A percentile compares a stretch with the other conserved stretches of the same genome.
These are phyloP conservation scores for Thelephora aurantiotincta DNA, from an alignment of 768 basidiomycete genomes.

Conservation along the genomic window DNA sequence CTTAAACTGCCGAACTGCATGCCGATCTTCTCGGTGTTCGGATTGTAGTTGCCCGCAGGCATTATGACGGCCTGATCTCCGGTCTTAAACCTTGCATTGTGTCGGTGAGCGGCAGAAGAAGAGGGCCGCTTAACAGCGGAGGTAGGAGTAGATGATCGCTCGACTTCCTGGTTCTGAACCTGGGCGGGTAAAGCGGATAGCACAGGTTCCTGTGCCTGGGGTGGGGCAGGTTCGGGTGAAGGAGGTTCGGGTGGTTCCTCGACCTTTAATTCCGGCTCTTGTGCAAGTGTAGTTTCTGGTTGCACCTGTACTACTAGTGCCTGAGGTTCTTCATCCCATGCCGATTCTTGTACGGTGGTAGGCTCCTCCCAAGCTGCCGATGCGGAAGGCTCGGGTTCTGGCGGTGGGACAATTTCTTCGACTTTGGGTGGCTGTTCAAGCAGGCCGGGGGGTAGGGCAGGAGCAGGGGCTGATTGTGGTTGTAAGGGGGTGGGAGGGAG, in stretches of 20 bases:
- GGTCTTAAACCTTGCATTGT: conserved; percentile 51
- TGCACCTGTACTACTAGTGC: conserved; percentile 4
- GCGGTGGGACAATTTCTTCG: conserved; percentile 6
- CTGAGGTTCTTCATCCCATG: conserved; percentile 24
- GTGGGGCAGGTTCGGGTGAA: conserved; percentile 6
- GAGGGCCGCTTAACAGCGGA: conserved; percentile 29
- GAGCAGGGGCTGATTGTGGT: conserved; percentile 13
- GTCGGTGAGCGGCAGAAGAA: conserved; percentile 32
- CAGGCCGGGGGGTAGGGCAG: conserved; percentile 11
- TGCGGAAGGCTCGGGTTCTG: conserved; percentile 9
- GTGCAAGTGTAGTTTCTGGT: conserved; percentile 7
- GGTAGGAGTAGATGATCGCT: conserved; percentile 14
- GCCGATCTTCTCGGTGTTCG: conserved; percentile 61
- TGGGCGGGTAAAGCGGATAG: conserved; percentile 8
- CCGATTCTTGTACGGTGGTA: conserved; percentile 20
- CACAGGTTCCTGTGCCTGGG: conserved; percentile 2
- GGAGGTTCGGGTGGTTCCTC: conserved; percentile 17
- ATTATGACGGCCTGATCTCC: conserved; percentile 73
- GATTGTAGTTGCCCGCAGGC: conserved; percentile 49
- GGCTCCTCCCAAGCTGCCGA: conserved; percentile 22
- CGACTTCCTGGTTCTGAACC: conserved; percentile 8
- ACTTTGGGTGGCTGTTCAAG: conserved; percentile 12
- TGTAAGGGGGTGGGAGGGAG: conserved; percentile 16
- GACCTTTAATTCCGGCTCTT: conserved; percentile 10
- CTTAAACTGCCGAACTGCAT: conserved; percentile 86